phyloP scores from a whole-genome alignment of 768 basidiomycete species.

The Xerocomellus amylosporus region DNA sequence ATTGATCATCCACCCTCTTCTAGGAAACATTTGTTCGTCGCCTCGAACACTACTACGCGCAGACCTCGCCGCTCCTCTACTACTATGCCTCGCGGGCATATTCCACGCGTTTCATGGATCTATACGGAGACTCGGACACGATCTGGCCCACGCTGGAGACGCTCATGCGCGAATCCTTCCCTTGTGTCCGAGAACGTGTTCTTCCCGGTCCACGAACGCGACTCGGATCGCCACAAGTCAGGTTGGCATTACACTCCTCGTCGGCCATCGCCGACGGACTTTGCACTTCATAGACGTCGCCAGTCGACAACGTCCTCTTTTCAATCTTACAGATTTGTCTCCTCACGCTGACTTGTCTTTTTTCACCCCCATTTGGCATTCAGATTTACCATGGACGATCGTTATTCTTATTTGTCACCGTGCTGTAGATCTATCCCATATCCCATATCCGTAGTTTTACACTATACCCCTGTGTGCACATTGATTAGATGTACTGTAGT shows the following conservation, averaged over 20 bases:
- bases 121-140: conserved; percentile 70
- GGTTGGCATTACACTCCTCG: conserved; percentile 9
- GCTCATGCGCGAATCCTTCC: conserved; percentile 52
- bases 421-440: conserved; percentile 21
- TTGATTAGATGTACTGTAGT: conserved; percentile 2
- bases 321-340: not conserved
- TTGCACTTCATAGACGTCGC: conserved; percentile 10
- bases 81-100: conserved; percentile 54
- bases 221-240: conserved; percentile 18
- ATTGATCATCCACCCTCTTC: conserved; percentile 6
- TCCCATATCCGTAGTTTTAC: conserved; percentile 7
- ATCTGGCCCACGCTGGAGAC: conserved; percentile 80
- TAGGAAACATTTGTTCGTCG: conserved; percentile 79
- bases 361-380: conserved; percentile 6
- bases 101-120: conserved; percentile 48
- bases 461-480: conserved; percentile 10
- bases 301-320: not conserved
- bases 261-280: conserved; percentile 10
- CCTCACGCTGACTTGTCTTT: not conserved
- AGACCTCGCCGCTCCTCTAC: conserved; percentile 76
- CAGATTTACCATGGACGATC: not conserved
- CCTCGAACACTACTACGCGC: conserved; percentile 69
- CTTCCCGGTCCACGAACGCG: conserved; percentile 21
- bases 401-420: conserved; percentile 14
- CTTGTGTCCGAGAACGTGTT: conserved; percentile 49